These are phyloP conservation scores for Penicillium pulvis DNA, from an alignment of 495 filamentous ascomycete genomes.

Conservation along the genomic window DNA sequence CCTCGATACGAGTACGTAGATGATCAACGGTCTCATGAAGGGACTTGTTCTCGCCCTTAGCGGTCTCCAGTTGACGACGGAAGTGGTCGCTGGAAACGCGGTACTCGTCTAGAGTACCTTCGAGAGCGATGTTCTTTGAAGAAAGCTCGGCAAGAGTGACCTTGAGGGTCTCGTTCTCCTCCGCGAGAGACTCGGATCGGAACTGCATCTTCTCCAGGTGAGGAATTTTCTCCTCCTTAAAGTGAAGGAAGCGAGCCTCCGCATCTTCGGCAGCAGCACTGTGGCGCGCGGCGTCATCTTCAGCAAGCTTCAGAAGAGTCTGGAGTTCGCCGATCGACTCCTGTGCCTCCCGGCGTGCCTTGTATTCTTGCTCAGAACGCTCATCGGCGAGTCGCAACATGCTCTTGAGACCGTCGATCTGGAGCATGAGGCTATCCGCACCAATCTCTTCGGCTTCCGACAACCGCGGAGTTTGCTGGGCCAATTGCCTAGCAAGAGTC, in stretches of 20 bases:
- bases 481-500: conserved; percentile 42
- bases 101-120: conserved; percentile 63
- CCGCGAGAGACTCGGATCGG: conserved; percentile 63
- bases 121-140: conserved; percentile 57
- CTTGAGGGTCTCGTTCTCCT: conserved; percentile 63
- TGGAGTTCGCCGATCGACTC: conserved; percentile 73
- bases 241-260: conserved; percentile 54
- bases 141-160: conserved; percentile 65
- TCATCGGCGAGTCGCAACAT: conserved; percentile 55
- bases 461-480: conserved; percentile 32
- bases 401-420: conserved; percentile 54
- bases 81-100: conserved; percentile 57
- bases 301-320: conserved; percentile 68
- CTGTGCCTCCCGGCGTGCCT: conserved; percentile 66
- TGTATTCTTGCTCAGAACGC: conserved; percentile 62
- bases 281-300: conserved; percentile 70
- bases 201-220: conserved; percentile 54
- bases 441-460: conserved; percentile 50
- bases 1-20: conserved; percentile 75
- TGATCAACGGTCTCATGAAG: conserved; percentile 67
- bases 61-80: conserved; percentile 55
- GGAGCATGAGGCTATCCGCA: conserved; percentile 54
- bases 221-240: conserved; percentile 55
- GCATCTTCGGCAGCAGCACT: conserved; percentile 69
- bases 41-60: conserved; percentile 57